Evolutionary conservation across 176 grass and related monocot species (phyloP), one percentile per base, ranked within the genome.

Genomic region (Panicum miliaceum): DNA sequence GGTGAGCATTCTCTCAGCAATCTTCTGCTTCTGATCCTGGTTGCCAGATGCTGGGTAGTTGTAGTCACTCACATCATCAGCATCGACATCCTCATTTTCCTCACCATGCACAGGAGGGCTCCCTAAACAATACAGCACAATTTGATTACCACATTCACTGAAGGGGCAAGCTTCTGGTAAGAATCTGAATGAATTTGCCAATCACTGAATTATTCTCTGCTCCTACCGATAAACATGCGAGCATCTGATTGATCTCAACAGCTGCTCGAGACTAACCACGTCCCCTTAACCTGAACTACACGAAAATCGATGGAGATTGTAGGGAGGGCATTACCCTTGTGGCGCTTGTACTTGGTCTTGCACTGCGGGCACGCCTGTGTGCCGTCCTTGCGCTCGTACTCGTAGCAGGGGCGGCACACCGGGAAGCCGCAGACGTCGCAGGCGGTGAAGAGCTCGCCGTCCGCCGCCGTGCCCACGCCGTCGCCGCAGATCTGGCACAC

Each of bases 401-500:
- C 92, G 63, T 98, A 98, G 91, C 95, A 98, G 16, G 89, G 90
- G 29, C 95, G 90, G 83, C 95, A 98, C 46, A 98, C 86, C 27
- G 95, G 95, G 76, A 91, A 98, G 18, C 84, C 84, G 76, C 95
- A 98, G 51, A 92, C 92, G 45, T 91, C 89, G 84, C 95, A 98
- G 71, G 95, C 95, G 11, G 90, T 60, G 86, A 98, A 98, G 41
- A 93, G 92, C 59, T 94, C 92, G 40, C 95, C 95, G 58, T 86
- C 92, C 56, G 79, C 82, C 58, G 90, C 76, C 64, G 87, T 79
- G 71, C 95, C 95, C 73, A 98, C 95, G 68, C 89, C 89, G 43
- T 98, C 95, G 40, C 92, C 82, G 80, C 95, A 98, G 90, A 98
- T 98, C 92, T 98, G 95, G 76, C 95, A 98, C 62, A 90, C 62